These are phyloP conservation scores for Fraxinus ornus DNA, from an alignment of 305 asterid genomes.

Conservation along the genomic window DNA sequence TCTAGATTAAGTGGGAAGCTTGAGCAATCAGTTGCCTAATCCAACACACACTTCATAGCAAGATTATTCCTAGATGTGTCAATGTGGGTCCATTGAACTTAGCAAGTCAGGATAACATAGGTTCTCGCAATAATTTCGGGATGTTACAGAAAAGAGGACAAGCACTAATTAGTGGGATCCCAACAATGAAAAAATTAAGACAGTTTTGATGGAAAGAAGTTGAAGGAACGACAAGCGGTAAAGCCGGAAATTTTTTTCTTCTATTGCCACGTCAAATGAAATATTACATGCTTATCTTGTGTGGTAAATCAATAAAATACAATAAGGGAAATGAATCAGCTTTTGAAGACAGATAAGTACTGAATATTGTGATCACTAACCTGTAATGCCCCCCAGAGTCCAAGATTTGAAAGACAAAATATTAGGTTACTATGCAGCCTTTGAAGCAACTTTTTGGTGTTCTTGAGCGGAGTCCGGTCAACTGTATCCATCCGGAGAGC, in stretches of 20 bases:
- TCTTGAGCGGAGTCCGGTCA: slow-evolving; percentile 56
- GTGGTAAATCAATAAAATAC: not conserved
- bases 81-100: not conserved
- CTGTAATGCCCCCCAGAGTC: slow-evolving; percentile 91
- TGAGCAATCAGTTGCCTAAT: not conserved
- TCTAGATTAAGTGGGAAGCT: not conserved
- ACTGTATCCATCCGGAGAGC: slow-evolving; percentile 39
- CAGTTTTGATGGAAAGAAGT: not conserved
- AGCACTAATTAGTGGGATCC: not conserved
- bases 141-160: not conserved
- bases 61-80: not conserved
- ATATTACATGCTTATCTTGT: not conserved
- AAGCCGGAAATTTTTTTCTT: not conserved
- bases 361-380: slow-evolving; percentile 43
- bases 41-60: not conserved
- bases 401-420: slow-evolving; percentile 82
- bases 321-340: not conserved
- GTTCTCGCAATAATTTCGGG: not conserved
- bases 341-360: slow-evolving; percentile 17
- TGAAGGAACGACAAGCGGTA: not conserved
- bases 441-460: slow-evolving; percentile 59
- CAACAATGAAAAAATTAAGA: not conserved
- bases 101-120: not conserved
- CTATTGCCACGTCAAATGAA: not conserved
- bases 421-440: slow-evolving; percentile 64